Conservation (phyloP, 1,284 basidiomycete species). For the Vanrija sp. region DNA sequence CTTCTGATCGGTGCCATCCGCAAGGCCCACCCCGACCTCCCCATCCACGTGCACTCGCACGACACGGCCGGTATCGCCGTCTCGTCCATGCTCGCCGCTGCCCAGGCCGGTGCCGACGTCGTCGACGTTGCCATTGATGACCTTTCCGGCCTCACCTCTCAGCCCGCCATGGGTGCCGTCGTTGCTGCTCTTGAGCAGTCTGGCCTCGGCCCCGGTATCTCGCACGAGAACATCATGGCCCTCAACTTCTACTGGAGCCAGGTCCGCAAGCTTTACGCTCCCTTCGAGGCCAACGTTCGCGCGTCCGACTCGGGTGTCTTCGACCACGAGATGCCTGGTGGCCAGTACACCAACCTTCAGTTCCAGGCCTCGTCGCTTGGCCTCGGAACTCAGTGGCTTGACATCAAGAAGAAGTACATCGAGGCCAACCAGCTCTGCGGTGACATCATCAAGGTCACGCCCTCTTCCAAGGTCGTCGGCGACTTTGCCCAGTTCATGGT, state of each 20-base stretch:
- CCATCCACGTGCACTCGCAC: constrained; percentile 99
- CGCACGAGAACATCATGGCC: constrained; percentile 94
- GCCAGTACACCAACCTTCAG: constrained; percentile 88
- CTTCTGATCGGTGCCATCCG: constrained; percentile 92
- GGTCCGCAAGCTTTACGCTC: constrained; percentile 89
- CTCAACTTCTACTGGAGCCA: constrained; percentile 99
- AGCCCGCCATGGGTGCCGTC: constrained; percentile 97
- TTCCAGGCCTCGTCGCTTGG: constrained; percentile 99
- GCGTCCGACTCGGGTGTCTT: constrained; percentile 96
- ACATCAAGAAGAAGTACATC: constrained; percentile 98
- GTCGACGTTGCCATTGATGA: constrained; percentile 98
- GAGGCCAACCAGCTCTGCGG: constrained; percentile 95
- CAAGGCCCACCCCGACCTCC: constrained; percentile 92
- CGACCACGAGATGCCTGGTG: constrained; percentile 98
- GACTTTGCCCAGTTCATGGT: constrained; percentile 99
- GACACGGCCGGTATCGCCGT: constrained; percentile 98
- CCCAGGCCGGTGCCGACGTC: constrained; percentile 93
- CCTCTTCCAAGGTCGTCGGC: constrained; percentile 97
- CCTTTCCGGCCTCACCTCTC: constrained; percentile 97
- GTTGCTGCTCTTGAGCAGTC: constrained; percentile 94
- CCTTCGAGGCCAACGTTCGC: constrained; percentile 98
- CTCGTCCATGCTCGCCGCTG: constrained; percentile 92
- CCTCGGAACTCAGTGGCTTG: constrained; percentile 94
- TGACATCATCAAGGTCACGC: constrained; percentile 98
- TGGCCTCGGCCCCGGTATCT: constrained; percentile 89